Conservation (phyloP, 1,284 basidiomycete species). For the Mycosarcoma mackinlayi region DNA sequence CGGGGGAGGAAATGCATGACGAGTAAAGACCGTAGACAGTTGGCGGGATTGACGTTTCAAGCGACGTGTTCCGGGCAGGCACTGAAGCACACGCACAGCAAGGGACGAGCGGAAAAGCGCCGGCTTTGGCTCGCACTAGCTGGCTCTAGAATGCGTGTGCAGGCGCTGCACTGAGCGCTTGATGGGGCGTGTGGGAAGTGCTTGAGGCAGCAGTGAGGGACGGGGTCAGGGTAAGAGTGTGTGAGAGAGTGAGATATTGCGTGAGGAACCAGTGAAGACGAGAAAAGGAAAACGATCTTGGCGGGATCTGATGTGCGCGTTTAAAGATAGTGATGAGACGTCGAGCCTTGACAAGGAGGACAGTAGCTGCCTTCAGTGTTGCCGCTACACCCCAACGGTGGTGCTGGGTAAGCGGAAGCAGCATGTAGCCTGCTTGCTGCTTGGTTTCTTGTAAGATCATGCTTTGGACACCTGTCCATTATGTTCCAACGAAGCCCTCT, state of each 20-base stretch:
- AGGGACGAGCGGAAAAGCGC: not conserved
- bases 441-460: conserved; percentile 30
- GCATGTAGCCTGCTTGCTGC: conserved; percentile 29
- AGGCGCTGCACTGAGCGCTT: not conserved
- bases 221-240: too few relatives aligned
- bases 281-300: conserved; percentile 20
- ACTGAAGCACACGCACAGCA: not conserved
- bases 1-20: conserved; percentile 21
- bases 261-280: not conserved
- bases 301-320: conserved; percentile 12
- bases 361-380: not conserved
- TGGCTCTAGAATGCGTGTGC: not conserved
- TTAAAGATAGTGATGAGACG: conserved; percentile 23
- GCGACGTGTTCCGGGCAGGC: conserved; percentile 1
- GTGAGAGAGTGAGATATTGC: conserved; percentile 5
- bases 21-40: conserved; percentile 51
- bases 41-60: conserved; percentile 14
- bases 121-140: conserved; percentile 1
- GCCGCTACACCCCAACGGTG: conserved; percentile 8
- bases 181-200: not conserved
- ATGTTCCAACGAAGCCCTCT: conserved; percentile 53
- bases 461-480: conserved; percentile 39
- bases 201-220: not conserved
- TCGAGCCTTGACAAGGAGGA: conserved; percentile 37
- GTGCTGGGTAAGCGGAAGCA: conserved; percentile 14